Base-by-base conservation (phyloP, 1,139 yeast genomes). In the Saccharomyces hybrid region DNA sequence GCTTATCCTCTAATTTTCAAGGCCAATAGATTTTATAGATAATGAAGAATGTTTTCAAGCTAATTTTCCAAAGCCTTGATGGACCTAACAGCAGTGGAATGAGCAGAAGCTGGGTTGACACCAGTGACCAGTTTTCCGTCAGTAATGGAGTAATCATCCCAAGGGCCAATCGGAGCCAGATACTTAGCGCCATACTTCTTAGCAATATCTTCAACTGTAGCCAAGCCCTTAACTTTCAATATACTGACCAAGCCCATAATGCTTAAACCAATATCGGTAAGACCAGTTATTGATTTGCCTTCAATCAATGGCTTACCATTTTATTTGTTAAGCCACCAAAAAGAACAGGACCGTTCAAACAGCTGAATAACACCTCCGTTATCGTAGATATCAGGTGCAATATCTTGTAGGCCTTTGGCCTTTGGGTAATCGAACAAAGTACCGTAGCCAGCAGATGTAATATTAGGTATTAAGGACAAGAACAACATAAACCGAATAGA, bases 321-420 rank as follows among this genome's bases (percentile, higher is more conserved):
- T 70, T 63, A 59, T 78, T 79, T 47, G 66, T 72, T 59, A 82
- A 68, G 51, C 75, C 73, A 38, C 74, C 77, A 55, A 83, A 78
- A 58, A 82, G 74, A 47, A 77, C 76, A 12, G 86, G 85, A 5
- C 88, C 88, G 61, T 83, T 88, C 88, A 83, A 24, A 83, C 86
- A 16, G 87, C 84, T 47, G 82, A 28, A 83, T 78, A 47, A 81
- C 76, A 51, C 86, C 86, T 34, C 79, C 79, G 26, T 75, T 70
- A 48, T 71, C 71, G 65, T 78, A 81, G 52, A 82, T 76, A 11
- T 71, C 68, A 47, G 72, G 69, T 28, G 81, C 82, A 49, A 80
- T 59, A 28, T 66, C 60, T 56, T 78, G 81, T 53, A 82, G 70
- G 14, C 64, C 74, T 4, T 65, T 68, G 19, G 84, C 84, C 3